phyloP scores from a whole-genome alignment of 1,284 basidiomycete genomes.

The Moesziomyces globuligerus region DNA sequence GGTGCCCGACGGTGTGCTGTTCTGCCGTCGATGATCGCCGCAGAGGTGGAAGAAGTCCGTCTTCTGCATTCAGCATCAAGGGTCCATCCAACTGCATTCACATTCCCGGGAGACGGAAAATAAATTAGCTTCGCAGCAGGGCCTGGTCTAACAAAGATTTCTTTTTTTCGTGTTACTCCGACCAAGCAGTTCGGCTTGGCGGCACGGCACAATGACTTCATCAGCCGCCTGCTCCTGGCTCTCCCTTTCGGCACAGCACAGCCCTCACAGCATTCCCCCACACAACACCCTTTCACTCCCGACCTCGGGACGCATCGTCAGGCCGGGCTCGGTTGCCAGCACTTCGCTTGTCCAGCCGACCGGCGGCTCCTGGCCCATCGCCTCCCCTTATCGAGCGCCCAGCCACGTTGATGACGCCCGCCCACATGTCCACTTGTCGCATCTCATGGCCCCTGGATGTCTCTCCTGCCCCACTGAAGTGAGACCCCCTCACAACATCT shows the following conservation, averaged over 20 bases:
- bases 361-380: constrained; percentile 6
- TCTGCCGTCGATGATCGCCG: no score
- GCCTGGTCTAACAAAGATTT: no score
- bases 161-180: no score
- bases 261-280: background rate
- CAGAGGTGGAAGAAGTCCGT: no score
- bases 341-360: constrained; percentile 7
- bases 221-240: background rate
- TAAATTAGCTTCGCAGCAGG: no score
- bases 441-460: background rate
- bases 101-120: no score
- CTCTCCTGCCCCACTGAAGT: background rate
- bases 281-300: background rate
- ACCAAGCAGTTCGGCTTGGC: no score
- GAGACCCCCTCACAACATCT: no score
- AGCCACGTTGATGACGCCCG: constrained; percentile 5
- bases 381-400: constrained; percentile 4
- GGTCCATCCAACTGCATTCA: no score
- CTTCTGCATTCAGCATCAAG: no score
- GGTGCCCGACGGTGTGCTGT: no score
- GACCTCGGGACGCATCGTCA: background rate
- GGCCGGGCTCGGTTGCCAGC: background rate
- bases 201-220: constrained; percentile 5
- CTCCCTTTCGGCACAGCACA: background rate
- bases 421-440: constrained; percentile 5